Evolutionary conservation across 768 basidiomycete genomes (phyloP).

Genomic region (Nidularia sp.): DNA sequence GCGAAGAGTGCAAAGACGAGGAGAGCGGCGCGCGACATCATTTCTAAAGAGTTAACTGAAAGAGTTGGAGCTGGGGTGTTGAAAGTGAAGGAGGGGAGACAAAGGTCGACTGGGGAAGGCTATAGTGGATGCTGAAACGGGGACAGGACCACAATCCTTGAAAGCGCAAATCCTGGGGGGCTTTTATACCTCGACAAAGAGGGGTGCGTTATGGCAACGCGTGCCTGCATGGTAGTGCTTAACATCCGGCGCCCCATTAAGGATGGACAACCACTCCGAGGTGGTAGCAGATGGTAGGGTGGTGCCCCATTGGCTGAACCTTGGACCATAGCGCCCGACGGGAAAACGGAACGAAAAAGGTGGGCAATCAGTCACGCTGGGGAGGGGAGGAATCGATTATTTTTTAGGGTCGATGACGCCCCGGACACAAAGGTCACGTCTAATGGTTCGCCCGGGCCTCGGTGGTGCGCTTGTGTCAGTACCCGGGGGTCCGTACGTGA

Average conservation of each 20-base stretch:
- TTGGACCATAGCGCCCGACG: background rate
- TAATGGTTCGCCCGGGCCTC: too few species aligned
- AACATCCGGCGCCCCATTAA: too few species aligned
- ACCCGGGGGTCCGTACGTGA: background rate
- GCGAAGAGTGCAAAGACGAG: constrained; percentile 35
- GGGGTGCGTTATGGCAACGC: background rate
- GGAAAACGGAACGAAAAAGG: background rate
- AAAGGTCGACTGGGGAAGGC: too few species aligned
- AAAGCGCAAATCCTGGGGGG: background rate
- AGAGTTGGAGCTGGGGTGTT: too few species aligned
- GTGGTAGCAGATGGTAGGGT: background rate
- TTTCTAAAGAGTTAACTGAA: background rate
- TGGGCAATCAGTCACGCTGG: background rate
- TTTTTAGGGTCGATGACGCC: background rate
- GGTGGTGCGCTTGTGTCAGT: too few species aligned
- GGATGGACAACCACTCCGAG: background rate
- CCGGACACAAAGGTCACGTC: constrained; percentile 1
- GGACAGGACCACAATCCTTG: background rate
- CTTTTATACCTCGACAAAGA: background rate
- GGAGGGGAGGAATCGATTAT: background rate
- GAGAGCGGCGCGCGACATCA: constrained; percentile 35
- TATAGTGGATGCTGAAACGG: background rate
- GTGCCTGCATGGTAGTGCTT: background rate
- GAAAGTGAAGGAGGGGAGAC: too few species aligned
- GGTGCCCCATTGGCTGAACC: background rate